Evolutionary conservation across 495 filamentous ascomycete genomes (phyloP), one percentile per base, ranked within the genome.

Genomic region (Patellaria atrata): DNA sequence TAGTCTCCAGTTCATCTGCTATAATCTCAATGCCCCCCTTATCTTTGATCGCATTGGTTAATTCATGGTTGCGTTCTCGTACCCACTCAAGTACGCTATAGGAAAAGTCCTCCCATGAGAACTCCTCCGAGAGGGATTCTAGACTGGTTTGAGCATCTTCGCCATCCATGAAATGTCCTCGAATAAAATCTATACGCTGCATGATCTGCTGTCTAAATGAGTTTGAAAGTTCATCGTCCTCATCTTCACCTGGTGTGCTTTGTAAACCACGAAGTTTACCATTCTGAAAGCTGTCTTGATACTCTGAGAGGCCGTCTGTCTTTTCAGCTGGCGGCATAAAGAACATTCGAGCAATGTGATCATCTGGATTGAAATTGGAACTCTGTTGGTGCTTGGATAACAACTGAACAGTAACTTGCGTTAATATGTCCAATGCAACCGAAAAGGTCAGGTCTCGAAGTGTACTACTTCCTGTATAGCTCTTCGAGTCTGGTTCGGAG

Each of bases 401-500:
- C 9, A 43, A 28, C 17, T 38, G 27, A n/a, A 65, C 54, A 5
- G 47, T 35, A 23, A 47, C 33, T 25, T 63, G 61, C 2, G 59
- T 65, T 2, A 59, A 55, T 20, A 65, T 32, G 14, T 62, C 53
- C 21, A 65, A 38, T 3, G 48, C 58, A 12, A 64, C 6, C 5
- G 47, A 36, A 33, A 62, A 56, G 6, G 52, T 58, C 15, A 59
- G 49, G 14, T 45, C 32, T 1, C 48, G 15, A 10, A 61, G 23
- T 6, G 22, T 30, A 31, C 53, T 61, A 15, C 33, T 42, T 28
- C 52, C 58, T 3, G 18, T 13, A 5, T 5, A 2, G 2, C 5
- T 10, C 20, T 27, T 26, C 4, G 19, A 37, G 14, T 22, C 21
- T 24, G 3, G 26, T 22, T 13, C 26, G 19, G 17, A 19, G 31